Evolutionary conservation across 2,329 filamentous ascomycete species (phyloP).

Genomic region (Aspergillus quadricinctus): DNA sequence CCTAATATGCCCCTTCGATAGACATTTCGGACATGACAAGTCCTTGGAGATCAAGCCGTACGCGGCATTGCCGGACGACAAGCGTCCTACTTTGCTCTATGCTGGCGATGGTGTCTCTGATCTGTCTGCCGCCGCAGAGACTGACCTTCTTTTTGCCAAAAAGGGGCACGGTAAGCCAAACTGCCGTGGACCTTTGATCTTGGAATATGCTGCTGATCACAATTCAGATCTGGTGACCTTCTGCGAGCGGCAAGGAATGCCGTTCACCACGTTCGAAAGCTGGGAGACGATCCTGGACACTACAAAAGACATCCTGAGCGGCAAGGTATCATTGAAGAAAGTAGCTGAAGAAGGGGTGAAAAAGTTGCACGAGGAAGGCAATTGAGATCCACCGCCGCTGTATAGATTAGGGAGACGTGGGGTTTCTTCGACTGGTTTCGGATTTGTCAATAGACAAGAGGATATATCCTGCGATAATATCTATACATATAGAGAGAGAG

Average conservation of each 20-base stretch:
- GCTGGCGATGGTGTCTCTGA: conserved; percentile 94
- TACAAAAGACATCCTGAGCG: conserved; percentile 71
- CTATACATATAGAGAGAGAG: not conserved
- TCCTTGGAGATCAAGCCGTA: conserved; percentile 86
- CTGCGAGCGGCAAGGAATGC: conserved; percentile 77
- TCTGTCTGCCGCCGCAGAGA: conserved; percentile 85
- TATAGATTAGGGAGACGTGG: not conserved
- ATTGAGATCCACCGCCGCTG: not conserved
- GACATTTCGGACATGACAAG: conserved; percentile 95
- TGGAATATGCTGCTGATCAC: conserved; percentile 10
- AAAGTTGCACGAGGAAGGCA: conserved; percentile 7
- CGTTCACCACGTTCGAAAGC: conserved; percentile 82
- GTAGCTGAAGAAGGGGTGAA: conserved; percentile 54
- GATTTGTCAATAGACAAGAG: not conserved
- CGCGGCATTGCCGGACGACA: conserved; percentile 56
- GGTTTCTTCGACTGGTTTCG: not conserved
- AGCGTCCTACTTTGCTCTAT: conserved; percentile 84
- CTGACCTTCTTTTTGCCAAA: conserved; percentile 90
- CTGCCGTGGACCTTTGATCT: not conserved
- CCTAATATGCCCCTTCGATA: conserved; percentile 28
- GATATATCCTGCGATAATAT: not conserved
- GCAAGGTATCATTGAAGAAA: conserved; percentile 65
- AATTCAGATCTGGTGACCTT: conserved; percentile 73
- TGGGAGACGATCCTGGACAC: conserved; percentile 75
- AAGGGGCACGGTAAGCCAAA: conserved; percentile 66